Conservation (phyloP, 306 rosid genomes). For the Begonia loranthoides region DNA sequence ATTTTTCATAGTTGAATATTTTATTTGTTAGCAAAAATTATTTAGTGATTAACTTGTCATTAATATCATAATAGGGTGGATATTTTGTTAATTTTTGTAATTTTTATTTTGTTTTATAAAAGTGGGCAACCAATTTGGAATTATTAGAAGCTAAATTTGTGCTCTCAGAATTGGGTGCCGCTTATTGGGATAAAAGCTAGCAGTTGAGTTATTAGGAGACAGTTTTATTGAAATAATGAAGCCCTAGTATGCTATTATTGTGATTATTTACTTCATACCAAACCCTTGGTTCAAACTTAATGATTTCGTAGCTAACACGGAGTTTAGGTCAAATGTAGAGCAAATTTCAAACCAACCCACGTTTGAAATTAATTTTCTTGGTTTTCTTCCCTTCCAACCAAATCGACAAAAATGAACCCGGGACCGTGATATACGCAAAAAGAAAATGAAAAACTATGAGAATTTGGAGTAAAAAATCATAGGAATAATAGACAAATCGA, state of each 20-base stretch:
- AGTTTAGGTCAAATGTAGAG: neutral
- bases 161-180: constrained; percentile 2
- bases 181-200: constrained; percentile 22
- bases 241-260: constrained; percentile 11
- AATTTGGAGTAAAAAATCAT: too few relatives aligned
- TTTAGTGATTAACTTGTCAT: too few relatives aligned
- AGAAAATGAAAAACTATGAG: too few relatives aligned
- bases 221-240: constrained; percentile 41
- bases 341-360: constrained; percentile 4
- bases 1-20: too few relatives aligned
- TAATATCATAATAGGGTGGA: too few relatives aligned
- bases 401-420: too few relatives aligned
- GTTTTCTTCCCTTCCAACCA: too few relatives aligned
- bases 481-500: too few relatives aligned
- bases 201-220: constrained; percentile 33
- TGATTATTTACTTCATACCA: constrained; percentile 5
- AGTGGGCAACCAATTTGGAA: neutral
- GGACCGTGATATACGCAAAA: too few relatives aligned
- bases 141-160: constrained; percentile 11
- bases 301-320: constrained; percentile 18
- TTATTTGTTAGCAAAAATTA: too few relatives aligned
- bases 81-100: too few relatives aligned
- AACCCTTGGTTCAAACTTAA: constrained; percentile 15
- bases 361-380: neutral
- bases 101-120: neutral